These are phyloP conservation scores for Pneumocystis oryctolagi DNA, from an alignment of 1,139 yeast species.

Conservation along the genomic window DNA sequence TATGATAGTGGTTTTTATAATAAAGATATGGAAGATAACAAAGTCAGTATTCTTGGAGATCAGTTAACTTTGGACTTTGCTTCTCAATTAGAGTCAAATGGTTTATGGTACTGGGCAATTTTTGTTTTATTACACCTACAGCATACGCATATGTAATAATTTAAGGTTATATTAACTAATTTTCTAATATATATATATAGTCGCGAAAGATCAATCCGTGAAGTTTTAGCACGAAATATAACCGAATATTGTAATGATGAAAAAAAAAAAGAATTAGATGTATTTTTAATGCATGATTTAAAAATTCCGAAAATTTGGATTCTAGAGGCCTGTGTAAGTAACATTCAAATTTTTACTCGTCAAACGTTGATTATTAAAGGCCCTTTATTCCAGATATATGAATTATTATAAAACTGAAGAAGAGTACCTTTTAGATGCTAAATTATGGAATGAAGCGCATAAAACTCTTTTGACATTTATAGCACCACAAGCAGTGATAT, in stretches of 20 bases:
- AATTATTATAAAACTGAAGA: slow-evolving; percentile 48
- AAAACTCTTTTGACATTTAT: slow-evolving; percentile 37
- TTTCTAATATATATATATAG: background rate
- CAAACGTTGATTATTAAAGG: slow-evolving; percentile 14
- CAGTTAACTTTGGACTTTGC: slow-evolving; percentile 37
- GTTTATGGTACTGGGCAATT: slow-evolving; percentile 44
- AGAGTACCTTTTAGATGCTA: slow-evolving; percentile 47
- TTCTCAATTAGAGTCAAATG: slow-evolving; percentile 35
- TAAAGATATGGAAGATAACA: slow-evolving; percentile 13
- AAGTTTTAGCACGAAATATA: slow-evolving; percentile 33
- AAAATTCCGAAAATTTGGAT: slow-evolving; percentile 12
- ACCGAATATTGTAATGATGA: slow-evolving; percentile 20
- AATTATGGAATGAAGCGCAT: slow-evolving; percentile 51
- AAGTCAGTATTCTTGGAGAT: slow-evolving; percentile 28
- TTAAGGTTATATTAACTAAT: background rate
- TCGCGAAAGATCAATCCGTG: slow-evolving; percentile 25
- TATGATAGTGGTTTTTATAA: background rate
- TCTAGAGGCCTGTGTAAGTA: slow-evolving; percentile 10
- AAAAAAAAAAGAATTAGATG: slow-evolving; percentile 8
- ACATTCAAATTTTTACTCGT: background rate
- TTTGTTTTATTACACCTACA: slow-evolving; percentile 43
- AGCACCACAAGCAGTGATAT: slow-evolving; percentile 54
- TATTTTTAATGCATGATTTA: slow-evolving; percentile 15
- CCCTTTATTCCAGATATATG: slow-evolving; percentile 27
- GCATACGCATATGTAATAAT: slow-evolving; percentile 31